Evolutionary conservation across 495 filamentous ascomycete genomes (phyloP), one percentile per base, ranked within the genome.

Genomic region (Aspergillus funiculosus): DNA sequence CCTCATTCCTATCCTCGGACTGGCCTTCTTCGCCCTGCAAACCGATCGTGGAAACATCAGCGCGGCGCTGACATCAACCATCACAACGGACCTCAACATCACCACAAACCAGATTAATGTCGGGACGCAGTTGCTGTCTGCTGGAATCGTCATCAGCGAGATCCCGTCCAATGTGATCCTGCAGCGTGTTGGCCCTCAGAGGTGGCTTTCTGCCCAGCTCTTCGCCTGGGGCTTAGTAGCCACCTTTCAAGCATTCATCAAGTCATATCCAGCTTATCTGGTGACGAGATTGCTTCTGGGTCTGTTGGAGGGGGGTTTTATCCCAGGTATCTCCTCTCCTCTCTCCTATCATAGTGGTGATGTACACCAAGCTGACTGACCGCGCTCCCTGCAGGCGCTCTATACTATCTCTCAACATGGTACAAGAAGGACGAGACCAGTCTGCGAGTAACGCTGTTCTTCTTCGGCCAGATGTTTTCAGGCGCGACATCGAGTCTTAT

Each of bases 401-500:
- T 82, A 1, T 82, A 75, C 37, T 79, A 77, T 18, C 64, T 81
- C 18, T 78, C 78, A 0, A 71, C 70, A 5, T 81, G 78, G 76
- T 82, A 81, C 50, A 80, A 76, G 57, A 69, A 62, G 11, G 67
- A 70, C 5, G 79, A 82, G 52, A 74, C 71, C 1, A 74, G 69
- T 53, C 62, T 75, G 19, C 73, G 78, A 0, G 72, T 77, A 15
- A 68, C 70, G 5, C 53, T 69, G 0, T 80, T 77, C 60, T 81
- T 78, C 54, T 68, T 80, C 38, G 77, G 78, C 0, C 65, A 73
- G 46, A 65, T 68, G 56, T 62, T 79, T 18, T 76, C 73, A 6
- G 67, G 72, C 17, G 78, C 76, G 0, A 72, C 70, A 0, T 72
- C 72, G 1, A 73, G 69, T 32, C 58, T 81, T 21, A 69, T 81